A percentile compares a stretch with the other conserved stretches of the same genome.
phyloP scores from a whole-genome alignment of 805 yeast species.

The Gaillardinia entomophila region DNA sequence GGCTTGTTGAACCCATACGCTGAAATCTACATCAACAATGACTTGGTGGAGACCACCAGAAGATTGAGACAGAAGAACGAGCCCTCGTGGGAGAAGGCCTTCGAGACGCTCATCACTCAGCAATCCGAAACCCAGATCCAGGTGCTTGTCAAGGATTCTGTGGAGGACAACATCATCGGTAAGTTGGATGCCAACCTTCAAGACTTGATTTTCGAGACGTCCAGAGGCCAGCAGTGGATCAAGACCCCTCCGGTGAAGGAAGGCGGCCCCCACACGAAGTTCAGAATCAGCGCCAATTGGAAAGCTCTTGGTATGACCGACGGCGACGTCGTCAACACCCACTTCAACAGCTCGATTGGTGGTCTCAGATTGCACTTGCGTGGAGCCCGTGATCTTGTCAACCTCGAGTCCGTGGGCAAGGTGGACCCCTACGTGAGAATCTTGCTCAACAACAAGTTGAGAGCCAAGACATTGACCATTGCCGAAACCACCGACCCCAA shows the following conservation, averaged over 20 bases:
- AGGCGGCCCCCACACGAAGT: slow-evolving; percentile 34
- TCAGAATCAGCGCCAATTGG: slow-evolving; percentile 59
- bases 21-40: slow-evolving; percentile 54
- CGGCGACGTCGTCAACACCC: slow-evolving; percentile 39
- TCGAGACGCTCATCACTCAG: slow-evolving; percentile 58
- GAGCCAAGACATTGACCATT: slow-evolving; percentile 49
- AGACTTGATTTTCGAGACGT: slow-evolving; percentile 46
- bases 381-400: slow-evolving; percentile 44
- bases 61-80: slow-evolving; percentile 62
- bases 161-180: slow-evolving; percentile 50
- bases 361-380: slow-evolving; percentile 56
- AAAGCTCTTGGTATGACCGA: slow-evolving; percentile 57
- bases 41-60: slow-evolving; percentile 53
- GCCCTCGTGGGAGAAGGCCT: slow-evolving; percentile 63
- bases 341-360: slow-evolving; percentile 59
- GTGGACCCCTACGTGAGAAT: slow-evolving; percentile 72
- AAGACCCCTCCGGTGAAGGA: slow-evolving; percentile 38
- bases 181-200: slow-evolving; percentile 47
- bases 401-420: slow-evolving; percentile 62
- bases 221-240: slow-evolving; percentile 46
- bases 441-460: slow-evolving; percentile 50
- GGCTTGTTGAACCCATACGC: slow-evolving; percentile 63
- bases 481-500: slow-evolving; percentile 50
- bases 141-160: slow-evolving; percentile 57
- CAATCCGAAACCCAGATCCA: slow-evolving; percentile 52